Conservation (phyloP, 345 rosid species). For the Combretum micranthum region DNA sequence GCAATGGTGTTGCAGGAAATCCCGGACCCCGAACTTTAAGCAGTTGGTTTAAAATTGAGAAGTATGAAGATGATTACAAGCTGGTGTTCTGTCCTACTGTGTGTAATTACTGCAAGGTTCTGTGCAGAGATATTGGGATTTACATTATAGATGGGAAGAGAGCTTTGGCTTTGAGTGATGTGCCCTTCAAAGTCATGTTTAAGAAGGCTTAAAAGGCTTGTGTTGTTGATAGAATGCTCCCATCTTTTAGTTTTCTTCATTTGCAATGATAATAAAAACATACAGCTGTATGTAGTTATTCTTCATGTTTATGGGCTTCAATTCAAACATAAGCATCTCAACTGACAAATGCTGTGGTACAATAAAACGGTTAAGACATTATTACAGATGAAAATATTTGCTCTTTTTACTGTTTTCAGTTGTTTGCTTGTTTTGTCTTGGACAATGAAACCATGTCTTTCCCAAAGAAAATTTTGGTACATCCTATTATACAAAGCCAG, state of each 20-base stretch:
- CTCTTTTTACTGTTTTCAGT: too few species aligned
- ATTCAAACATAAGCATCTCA: too few species aligned
- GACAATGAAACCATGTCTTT: too few species aligned
- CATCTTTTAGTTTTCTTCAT: background rate
- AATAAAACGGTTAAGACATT: too few species aligned
- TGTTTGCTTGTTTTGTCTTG: too few species aligned
- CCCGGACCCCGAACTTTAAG: slow-evolving; percentile 34
- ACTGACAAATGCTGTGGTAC: too few species aligned
- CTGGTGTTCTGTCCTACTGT: slow-evolving; percentile 58
- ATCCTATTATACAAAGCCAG: too few species aligned
- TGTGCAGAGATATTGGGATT: slow-evolving; percentile 52
- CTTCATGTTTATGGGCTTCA: too few species aligned
- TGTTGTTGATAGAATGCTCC: background rate
- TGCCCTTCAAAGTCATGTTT: slow-evolving; percentile 45
- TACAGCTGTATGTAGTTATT: too few species aligned
- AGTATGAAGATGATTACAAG: slow-evolving; percentile 39
- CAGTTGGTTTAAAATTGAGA: slow-evolving; percentile 69
- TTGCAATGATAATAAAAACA: too few species aligned
- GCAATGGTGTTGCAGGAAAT: slow-evolving; percentile 54
- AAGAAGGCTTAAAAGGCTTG: slow-evolving; percentile 24
- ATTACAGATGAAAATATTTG: too few species aligned
- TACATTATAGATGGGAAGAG: slow-evolving; percentile 27
- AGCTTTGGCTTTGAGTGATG: slow-evolving; percentile 47
- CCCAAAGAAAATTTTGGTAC: too few species aligned
- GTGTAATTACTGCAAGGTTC: slow-evolving; percentile 38